Base-by-base conservation (phyloP, 2,329 filamentous ascomycete genomes). In the Clarireedia paspali region DNA sequence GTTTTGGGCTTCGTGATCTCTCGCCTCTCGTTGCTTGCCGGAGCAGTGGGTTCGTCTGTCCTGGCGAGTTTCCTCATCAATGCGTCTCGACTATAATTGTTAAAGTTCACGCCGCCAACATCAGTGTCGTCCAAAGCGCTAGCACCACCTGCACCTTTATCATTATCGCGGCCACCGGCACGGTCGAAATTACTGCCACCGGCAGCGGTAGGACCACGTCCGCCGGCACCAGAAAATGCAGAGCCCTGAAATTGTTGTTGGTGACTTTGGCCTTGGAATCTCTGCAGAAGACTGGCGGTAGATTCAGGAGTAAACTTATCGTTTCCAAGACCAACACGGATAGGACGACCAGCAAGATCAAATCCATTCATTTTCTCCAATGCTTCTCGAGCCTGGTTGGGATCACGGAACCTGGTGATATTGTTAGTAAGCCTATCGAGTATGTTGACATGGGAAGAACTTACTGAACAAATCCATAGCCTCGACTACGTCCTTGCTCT, bases 261-360 rank as follows among this genome's bases (percentile, higher is more conserved):
- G 73, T 83, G 76, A 68, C 77, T 85, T 73, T 88, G 86, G 70
- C 88, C 87, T 72, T 90, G 88, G 78, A 95, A 95, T 75, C 90
- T 90, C 77, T 95, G 90, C 70, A 95, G 78, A 71, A 95, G 83
- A 75, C 89, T 91, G 72, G 90, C 88, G 74, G 90, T 96, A 74
- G 91, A 94, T 77, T 97, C 94, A 69, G 91, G 88, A 74, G 91
- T 97, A 76, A 97, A 97, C 83, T 97, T 97, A 88, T 99, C 94
- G 78, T 96, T 99, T 75, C 94, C 94, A 77, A 99, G 89, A 74
- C 94, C 94, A 73, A 99, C 95, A 71, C 94, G 91, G 72, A 99
- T 97, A 62, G 91, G 91, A 71, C 94, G 91, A 74, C 91, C 91
- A 68, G 94, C 94, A 66, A 99, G 85, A 75, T 97, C 94, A 76